Base-by-base conservation (phyloP, 495 filamentous ascomycete species). In the Trichoderma erinaceum region DNA sequence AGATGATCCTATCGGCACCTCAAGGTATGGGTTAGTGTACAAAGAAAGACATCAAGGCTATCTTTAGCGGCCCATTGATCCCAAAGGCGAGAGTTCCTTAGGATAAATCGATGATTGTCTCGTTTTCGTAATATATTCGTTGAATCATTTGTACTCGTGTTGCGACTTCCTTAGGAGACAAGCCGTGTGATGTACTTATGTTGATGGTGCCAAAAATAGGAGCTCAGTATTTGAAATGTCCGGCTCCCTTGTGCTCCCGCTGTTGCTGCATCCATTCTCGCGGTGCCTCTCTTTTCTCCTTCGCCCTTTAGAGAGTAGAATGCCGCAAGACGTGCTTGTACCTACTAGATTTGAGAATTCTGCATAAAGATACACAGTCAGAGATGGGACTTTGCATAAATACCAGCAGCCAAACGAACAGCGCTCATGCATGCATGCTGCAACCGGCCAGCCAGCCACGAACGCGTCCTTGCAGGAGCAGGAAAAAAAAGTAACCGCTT, bases 161-260 rank as follows among this genome's bases (percentile, higher is more conserved):
- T 35, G 25, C 56, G 56, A 29, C 25, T 25, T 25, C 27, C 56
- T 11, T 32, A 10, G 15, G 56, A 61, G 10, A 13, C 27, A 13
- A 25, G 25, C 27, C 56, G 56, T 25, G 56, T 61, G 56, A 61
- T 32, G n/a, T 29, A 29, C 4, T 1, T 23, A 21, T 32, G 25
- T 29, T 61, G 56, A 61, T 61, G 56, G 56, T 23, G 52, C 56
- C 56, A 61, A 35, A 18, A 25, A 61, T 61, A 25, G 56, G 23
- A 32, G 56, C 10, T 16, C 13, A 29, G 8, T 61, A 27, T 61
- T 29, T 7, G 6, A 10, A 16, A 61, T 3, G 0, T 27, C 25
- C 10, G 25, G 27, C 0, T 10, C 27, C 8, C 16, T 0, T 27
- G 56, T 61, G 23, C 25, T 32, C 56, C 25, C 25, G 11, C 23